Conservation (phyloP, 768 basidiomycete genomes). For the Lactifluus piperatus region DNA sequence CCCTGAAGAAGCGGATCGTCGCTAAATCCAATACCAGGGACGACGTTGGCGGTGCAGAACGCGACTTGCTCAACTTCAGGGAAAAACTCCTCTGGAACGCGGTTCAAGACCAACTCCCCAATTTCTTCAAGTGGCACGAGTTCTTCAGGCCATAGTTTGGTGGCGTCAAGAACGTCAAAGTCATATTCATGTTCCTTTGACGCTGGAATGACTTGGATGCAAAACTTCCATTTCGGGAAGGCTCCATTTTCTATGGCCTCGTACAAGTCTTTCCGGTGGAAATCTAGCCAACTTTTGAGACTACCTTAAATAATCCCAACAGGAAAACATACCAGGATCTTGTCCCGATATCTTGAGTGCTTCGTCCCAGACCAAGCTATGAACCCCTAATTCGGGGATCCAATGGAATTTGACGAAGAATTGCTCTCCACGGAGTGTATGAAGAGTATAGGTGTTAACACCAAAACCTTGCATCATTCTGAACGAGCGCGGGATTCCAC, state of each 20-base stretch:
- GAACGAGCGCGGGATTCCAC: constrained; percentile 74
- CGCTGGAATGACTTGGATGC: constrained; percentile 64
- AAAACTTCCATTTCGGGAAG: constrained; percentile 72
- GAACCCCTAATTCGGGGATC: constrained; percentile 73
- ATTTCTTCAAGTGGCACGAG: constrained; percentile 68
- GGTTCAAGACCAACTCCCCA: constrained; percentile 62
- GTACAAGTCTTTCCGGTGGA: constrained; percentile 77
- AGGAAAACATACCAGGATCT: constrained; percentile 51
- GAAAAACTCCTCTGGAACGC: constrained; percentile 68
- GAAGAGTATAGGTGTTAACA: constrained; percentile 75
- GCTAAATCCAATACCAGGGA: constrained; percentile 52
- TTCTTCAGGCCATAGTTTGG: constrained; percentile 82
- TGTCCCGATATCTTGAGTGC: constrained; percentile 75
- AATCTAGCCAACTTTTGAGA: constrained; percentile 25
- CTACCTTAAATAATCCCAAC: not conserved
- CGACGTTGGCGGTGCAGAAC: constrained; percentile 62
- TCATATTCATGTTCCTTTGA: constrained; percentile 72
- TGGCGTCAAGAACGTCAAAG: constrained; percentile 82
- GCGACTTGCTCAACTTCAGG: constrained; percentile 84
- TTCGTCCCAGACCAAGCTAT: constrained; percentile 85
- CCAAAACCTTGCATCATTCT: constrained; percentile 89
- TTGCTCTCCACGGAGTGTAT: constrained; percentile 56
- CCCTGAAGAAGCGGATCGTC: constrained; percentile 78
- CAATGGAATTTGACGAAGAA: constrained; percentile 88
- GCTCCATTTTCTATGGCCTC: constrained; percentile 72